Evolutionary conservation across 1,139 yeast genomes (phyloP).

Genomic region (Petasospora fabianii): DNA sequence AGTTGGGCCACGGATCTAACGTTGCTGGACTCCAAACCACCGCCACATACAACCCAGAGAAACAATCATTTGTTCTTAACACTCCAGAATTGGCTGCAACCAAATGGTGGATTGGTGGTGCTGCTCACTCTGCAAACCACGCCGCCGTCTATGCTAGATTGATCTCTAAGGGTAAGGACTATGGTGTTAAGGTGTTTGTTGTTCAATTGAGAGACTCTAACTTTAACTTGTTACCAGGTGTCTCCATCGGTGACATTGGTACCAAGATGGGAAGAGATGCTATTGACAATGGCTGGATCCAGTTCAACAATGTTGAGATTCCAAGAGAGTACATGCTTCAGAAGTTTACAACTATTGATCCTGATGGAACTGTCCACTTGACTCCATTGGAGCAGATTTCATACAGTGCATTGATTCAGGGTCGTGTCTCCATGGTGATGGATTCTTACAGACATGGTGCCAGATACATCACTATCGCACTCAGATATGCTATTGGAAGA

Average conservation of each 20-base stretch:
- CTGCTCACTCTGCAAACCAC: constrained; percentile 91
- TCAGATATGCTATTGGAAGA: constrained; percentile 86
- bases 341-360: constrained; percentile 70
- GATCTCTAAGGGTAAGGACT: constrained; percentile 75
- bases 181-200: constrained; percentile 87
- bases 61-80: constrained; percentile 68
- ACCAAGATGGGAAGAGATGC: constrained; percentile 85
- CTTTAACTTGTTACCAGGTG: constrained; percentile 73
- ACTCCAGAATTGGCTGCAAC: constrained; percentile 92
- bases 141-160: constrained; percentile 78
- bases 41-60: constrained; percentile 66
- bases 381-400: constrained; percentile 87
- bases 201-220: constrained; percentile 79
- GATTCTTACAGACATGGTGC: constrained; percentile 82
- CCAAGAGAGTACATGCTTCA: constrained; percentile 84
- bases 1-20: constrained; percentile 89
- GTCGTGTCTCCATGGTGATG: constrained; percentile 84
- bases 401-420: constrained; percentile 81
- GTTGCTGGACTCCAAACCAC: constrained; percentile 93
- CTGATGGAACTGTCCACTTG: constrained; percentile 62
- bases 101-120: constrained; percentile 99
- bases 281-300: constrained; percentile 93
- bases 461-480: constrained; percentile 76
- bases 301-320: constrained; percentile 73
- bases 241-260: constrained; percentile 87